Base-by-base conservation (phyloP, 495 filamentous ascomycete genomes). In the Talaromyces thailandensis region DNA sequence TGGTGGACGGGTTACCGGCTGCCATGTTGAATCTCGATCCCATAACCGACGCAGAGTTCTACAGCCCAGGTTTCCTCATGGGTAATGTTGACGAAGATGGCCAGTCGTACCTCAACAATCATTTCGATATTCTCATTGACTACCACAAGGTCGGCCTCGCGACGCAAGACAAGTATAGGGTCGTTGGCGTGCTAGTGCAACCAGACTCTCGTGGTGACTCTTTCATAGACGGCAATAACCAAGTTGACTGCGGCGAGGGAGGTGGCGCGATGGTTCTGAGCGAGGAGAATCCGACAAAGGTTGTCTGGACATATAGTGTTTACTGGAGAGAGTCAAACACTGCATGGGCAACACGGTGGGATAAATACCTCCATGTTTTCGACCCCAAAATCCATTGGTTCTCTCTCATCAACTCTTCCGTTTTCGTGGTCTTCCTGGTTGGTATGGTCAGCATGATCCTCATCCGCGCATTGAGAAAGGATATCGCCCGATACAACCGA, bases 381-480 rank as follows among this genome's bases (percentile, higher is more conserved):
- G 91, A 97, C 74, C 92, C 94, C 45, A 91, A 90, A 75, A 98
- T 98, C 68, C 94, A 98, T 72, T 98, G 94, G 94, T 94, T 96
- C 74, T 96, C 91, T 11, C 84, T 98, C 40, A 87, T 97, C 79
- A 96, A 94, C 73, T 95, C 93, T 37, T 86, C 95, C 9, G 83
- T 96, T 57, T 93, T 98, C 64, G 92, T 98, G 35, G 81, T 93
- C 35, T 94, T 98, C 80, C 79, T 98, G 35, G 87, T 91, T 23
- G 84, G 90, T 37, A 96, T 93, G 73, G 94, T 98, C 52, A 84
- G 86, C 68, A 94, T 92, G 64, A 89, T 97, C 32, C 83, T 98
- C 16, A 74, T 94, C 64, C 83, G 93, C 53, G 91, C 94, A 14
- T 76, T 98, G 57, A 86, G 84, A 69, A 96, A 94, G 79, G 94